phyloP scores from a whole-genome alignment of 768 basidiomycete genomes.

The Tulasnella sp. region DNA sequence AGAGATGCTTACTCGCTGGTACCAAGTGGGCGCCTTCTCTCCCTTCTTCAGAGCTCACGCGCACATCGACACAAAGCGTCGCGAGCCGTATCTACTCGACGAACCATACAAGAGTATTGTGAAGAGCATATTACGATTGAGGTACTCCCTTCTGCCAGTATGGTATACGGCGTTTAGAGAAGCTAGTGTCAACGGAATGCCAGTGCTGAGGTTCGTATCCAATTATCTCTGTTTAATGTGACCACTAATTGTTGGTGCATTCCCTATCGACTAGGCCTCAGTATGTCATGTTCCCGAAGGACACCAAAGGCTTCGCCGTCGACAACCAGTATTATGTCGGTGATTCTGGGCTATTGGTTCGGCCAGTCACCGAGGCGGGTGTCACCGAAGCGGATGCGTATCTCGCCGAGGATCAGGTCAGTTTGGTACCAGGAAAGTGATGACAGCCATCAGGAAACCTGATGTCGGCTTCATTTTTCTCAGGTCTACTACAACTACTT shows the following conservation, averaged over 20 bases:
- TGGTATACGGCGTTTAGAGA: conserved; percentile 99
- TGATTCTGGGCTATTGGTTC: conserved; percentile 76
- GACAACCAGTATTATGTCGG: conserved; percentile 96
- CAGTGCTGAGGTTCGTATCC: conserved; percentile 60
- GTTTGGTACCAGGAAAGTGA: conserved; percentile 6
- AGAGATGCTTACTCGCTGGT: conserved; percentile 96
- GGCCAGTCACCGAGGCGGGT: conserved; percentile 74
- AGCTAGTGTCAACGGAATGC: conserved; percentile 67
- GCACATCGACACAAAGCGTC: conserved; percentile 93
- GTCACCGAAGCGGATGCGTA: conserved; percentile 64
- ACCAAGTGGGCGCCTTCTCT: conserved; percentile 86
- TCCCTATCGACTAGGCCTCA: conserved; percentile 59
- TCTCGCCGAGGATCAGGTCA: conserved; percentile 74
- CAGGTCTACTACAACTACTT: conserved; percentile 96
- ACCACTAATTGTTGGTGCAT: neutral
- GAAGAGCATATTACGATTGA: conserved; percentile 62
- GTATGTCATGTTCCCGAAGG: conserved; percentile 86
- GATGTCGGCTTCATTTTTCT: neutral
- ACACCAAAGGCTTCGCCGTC: conserved; percentile 70
- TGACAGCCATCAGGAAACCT: neutral
- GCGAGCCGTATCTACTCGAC: conserved; percentile 87
- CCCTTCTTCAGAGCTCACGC: conserved; percentile 99
- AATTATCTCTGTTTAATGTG: neutral
- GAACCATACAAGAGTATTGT: conserved; percentile 82
- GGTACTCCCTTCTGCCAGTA: conserved; percentile 79